phyloP scores from a whole-genome alignment of 139 green algal genomes.

The Chlorella sorokiniana region DNA sequence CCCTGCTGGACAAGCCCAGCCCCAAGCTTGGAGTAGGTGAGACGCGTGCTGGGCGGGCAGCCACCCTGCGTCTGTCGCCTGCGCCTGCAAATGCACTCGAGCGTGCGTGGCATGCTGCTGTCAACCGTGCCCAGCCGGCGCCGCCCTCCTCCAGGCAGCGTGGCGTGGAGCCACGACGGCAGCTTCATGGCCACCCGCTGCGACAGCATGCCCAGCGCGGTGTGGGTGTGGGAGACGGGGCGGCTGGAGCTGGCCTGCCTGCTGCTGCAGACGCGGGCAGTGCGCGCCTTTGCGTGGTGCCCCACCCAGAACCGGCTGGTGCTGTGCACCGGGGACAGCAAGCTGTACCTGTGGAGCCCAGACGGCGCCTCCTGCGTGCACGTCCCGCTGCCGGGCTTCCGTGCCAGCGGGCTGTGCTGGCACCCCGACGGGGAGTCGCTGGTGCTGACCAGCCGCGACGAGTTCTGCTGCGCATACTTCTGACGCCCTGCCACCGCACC shows the following conservation, averaged over 20 bases:
- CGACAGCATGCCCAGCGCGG: conserved; percentile 66
- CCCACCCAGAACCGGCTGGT: conserved; percentile 58
- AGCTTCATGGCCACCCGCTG: conserved; percentile 75
- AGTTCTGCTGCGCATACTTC: conserved; percentile 77
- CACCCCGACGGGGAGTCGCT: conserved; percentile 49
- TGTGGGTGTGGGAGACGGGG: conserved; percentile 85
- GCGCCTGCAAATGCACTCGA: too few species aligned
- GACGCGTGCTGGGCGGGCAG: conserved; percentile 18
- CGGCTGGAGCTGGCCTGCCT: conserved; percentile 66
- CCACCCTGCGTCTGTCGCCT: too few species aligned
- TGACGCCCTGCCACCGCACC: not conserved
- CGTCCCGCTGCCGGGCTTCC: conserved; percentile 74
- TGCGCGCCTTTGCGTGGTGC: conserved; percentile 66
- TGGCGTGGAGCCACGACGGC: conserved; percentile 72
- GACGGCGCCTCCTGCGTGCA: conserved; percentile 82
- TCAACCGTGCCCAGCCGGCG: not conserved
- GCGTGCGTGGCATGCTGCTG: not conserved
- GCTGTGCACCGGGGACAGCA: conserved; percentile 51
- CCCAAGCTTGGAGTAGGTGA: conserved; percentile 73
- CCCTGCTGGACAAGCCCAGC: conserved; percentile 64
- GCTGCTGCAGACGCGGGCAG: conserved; percentile 62
- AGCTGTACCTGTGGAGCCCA: conserved; percentile 85
- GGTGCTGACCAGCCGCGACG: conserved; percentile 59
- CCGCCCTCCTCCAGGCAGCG: conserved; percentile 35
- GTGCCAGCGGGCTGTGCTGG: conserved; percentile 61